Conservation (phyloP, 2,329 filamentous ascomycete species). For the Bipolaris victoriae region DNA sequence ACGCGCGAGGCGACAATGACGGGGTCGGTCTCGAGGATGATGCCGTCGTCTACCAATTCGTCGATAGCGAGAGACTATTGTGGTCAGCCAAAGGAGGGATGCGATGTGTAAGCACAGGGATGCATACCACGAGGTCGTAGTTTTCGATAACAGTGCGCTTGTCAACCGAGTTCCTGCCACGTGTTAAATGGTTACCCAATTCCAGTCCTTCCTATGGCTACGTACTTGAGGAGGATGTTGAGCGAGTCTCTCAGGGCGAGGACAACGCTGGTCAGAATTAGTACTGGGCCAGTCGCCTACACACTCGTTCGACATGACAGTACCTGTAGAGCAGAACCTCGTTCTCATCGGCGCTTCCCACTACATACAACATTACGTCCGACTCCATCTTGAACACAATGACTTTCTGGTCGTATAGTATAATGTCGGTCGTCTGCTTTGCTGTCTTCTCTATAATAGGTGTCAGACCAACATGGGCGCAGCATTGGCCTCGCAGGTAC, state of each 20-base stretch:
- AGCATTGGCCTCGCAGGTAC: conserved; percentile 77
- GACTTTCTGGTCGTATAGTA: conserved; percentile 95
- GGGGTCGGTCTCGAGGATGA: conserved; percentile 96
- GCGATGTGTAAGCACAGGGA: neutral
- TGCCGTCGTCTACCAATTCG: conserved; percentile 71
- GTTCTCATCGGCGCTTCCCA: conserved; percentile 89
- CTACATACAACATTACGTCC: conserved; percentile 95
- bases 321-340: conserved; percentile 88
- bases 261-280: conserved; percentile 67
- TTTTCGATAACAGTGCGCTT: conserved; percentile 98
- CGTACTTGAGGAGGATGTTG: conserved; percentile 89
- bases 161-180: conserved; percentile 83
- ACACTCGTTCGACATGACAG: neutral
- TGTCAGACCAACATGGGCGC: conserved; percentile 23
- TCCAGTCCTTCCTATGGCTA: neutral
- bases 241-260: conserved; percentile 88
- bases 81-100: conserved; percentile 64
- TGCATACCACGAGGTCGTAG: conserved; percentile 79
- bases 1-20: conserved; percentile 92
- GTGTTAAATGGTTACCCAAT: conserved; percentile 9
- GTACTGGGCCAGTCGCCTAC: neutral
- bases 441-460: conserved; percentile 74
- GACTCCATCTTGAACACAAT: conserved; percentile 98
- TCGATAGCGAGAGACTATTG: conserved; percentile 90
- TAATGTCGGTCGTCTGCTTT: conserved; percentile 94